Evolutionary conservation across 2,329 filamentous ascomycete genomes (phyloP).

Genomic region (Ophiognomonia clavigignenti-juglandacearum): DNA sequence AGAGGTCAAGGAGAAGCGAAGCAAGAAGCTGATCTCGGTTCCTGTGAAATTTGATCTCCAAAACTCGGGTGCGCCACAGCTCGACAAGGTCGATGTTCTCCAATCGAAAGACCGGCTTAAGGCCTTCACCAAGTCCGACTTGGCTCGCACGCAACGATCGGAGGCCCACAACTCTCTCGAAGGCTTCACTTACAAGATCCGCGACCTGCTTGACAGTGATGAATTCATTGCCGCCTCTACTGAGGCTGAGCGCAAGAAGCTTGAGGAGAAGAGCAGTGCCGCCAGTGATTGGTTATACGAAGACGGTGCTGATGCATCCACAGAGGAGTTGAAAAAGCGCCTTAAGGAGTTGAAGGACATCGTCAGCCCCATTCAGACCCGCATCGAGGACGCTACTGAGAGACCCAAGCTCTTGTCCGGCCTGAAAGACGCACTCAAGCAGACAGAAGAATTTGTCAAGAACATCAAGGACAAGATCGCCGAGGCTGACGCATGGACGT

Average conservation of each 20-base stretch:
- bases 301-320: slow-evolving; percentile 71
- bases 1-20: slow-evolving; percentile 50
- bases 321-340: slow-evolving; percentile 69
- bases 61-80: slow-evolving; percentile 44
- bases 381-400: slow-evolving; percentile 66
- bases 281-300: slow-evolving; percentile 88
- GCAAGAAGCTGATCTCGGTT: slow-evolving; percentile 54
- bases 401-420: slow-evolving; percentile 65
- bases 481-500: slow-evolving; percentile 60
- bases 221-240: slow-evolving; percentile 70
- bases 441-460: slow-evolving; percentile 65
- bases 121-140: slow-evolving; percentile 83
- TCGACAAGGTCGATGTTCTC: slow-evolving; percentile 44
- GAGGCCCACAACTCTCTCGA: slow-evolving; percentile 92
- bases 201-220: slow-evolving; percentile 75
- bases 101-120: slow-evolving; percentile 65
- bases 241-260: slow-evolving; percentile 56
- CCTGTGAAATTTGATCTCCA: slow-evolving; percentile 45
- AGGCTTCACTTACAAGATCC: slow-evolving; percentile 81
- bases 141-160: slow-evolving; percentile 69
- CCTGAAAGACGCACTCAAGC: slow-evolving; percentile 66
- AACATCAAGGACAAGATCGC: slow-evolving; percentile 66
- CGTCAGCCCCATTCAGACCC: slow-evolving; percentile 69
- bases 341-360: slow-evolving; percentile 74
- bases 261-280: slow-evolving; percentile 63